Conservation (phyloP, 768 basidiomycete species). For the Hemileccinum impolitum region DNA sequence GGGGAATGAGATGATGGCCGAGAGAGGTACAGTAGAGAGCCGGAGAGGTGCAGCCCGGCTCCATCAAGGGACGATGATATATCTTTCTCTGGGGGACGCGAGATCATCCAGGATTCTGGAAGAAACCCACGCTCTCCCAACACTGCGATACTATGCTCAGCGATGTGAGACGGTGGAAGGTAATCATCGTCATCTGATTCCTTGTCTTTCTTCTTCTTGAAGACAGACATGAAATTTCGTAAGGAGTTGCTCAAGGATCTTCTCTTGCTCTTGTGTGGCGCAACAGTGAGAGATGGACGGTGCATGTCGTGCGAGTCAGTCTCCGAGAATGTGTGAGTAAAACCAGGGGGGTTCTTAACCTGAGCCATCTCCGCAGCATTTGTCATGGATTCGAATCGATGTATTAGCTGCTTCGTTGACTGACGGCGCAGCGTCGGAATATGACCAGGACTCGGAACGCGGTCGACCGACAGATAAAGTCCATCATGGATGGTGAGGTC, state of each 20-base stretch:
- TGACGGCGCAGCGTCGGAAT: conserved; percentile 23
- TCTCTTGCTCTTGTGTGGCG: conserved; percentile 39
- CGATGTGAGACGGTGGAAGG: conserved; percentile 2
- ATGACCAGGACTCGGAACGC: background rate
- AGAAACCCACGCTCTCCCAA: background rate
- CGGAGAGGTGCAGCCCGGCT: conserved; percentile 8
- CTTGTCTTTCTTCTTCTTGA: conserved; percentile 46
- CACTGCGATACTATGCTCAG: conserved; percentile 3
- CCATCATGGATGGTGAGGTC: background rate
- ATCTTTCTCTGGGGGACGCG: conserved; percentile 1
- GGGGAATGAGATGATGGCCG: conserved; percentile 30
- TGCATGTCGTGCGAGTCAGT: conserved; percentile 9
- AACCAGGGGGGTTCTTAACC: conserved; percentile 6
- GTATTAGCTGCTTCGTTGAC: conserved; percentile 53
- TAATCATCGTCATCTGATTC: conserved; percentile 27
- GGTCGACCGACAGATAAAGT: conserved; percentile 5
- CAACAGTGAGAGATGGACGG: conserved; percentile 16
- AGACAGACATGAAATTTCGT: conserved; percentile 57
- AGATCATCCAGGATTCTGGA: conserved; percentile 1
- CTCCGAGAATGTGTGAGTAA: conserved; percentile 16
- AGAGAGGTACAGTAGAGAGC: conserved; percentile 48
- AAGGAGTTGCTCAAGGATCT: conserved; percentile 61
- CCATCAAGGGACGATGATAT: background rate
- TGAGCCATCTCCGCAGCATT: conserved; percentile 7
- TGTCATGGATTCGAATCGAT: conserved; percentile 48